Evolutionary conservation across 306 rosid genomes (phyloP).

Genomic region (apple (Malus domestica)): ASM211411v1 NC_041794.1:17148001-17148500

Average conservation of each 20-base stretch:
- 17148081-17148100: slow-evolving; percentile 78
- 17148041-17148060: slow-evolving; percentile 1
- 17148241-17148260: slow-evolving; percentile 39
- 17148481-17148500: not conserved
- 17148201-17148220: slow-evolving; percentile 98
- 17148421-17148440: not conserved
- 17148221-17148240: slow-evolving; percentile 95
- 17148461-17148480: not conserved
- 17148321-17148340: not conserved
- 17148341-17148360: not conserved
- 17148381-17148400: not conserved
- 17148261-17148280: not conserved
- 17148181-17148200: slow-evolving; percentile 85
- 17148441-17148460: not conserved
- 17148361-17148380: not conserved
- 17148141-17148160: slow-evolving; percentile 43
- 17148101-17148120: slow-evolving; percentile 69
- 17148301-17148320: slow-evolving; percentile 8
- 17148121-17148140: slow-evolving; percentile 63
- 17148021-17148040: slow-evolving; percentile 18
- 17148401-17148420: not conserved
- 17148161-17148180: slow-evolving; percentile 68
- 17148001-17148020: slow-evolving; percentile 12
- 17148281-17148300: not conserved
- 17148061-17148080: slow-evolving; percentile 16